Conservation (phyloP, 768 basidiomycete species). For the Calocera cornea region DNA sequence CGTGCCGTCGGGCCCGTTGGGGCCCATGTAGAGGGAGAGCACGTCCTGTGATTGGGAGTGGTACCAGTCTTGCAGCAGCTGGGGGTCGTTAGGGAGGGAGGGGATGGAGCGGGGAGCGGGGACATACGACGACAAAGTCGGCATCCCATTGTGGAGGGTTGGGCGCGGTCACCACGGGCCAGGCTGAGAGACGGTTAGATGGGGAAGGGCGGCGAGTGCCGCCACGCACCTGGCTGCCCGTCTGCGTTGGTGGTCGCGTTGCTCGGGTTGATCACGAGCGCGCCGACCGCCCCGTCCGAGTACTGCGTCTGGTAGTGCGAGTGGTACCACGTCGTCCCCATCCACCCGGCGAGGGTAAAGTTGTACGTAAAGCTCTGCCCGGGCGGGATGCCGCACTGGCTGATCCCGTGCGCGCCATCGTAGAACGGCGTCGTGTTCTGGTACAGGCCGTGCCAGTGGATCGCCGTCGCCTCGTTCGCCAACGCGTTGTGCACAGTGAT, state of each 20-base stretch:
- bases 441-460: conserved; percentile 17
- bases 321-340: conserved; percentile 10
- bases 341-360: conserved; percentile 7
- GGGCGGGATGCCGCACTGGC: conserved; percentile 15
- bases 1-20: conserved; percentile 10
- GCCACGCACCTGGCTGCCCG: neutral
- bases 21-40: neutral
- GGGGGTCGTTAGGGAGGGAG: neutral
- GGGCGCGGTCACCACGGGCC: neutral
- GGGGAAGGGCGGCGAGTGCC: neutral
- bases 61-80: conserved; percentile 4
- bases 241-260: conserved; percentile 4
- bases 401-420: conserved; percentile 13
- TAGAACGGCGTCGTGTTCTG: conserved; percentile 13
- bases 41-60: conserved; percentile 1
- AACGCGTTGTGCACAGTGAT: conserved; percentile 7
- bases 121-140: conserved; percentile 6
- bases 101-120: neutral
- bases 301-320: conserved; percentile 7
- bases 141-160: neutral
- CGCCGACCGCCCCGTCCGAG: conserved; percentile 12
- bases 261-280: conserved; percentile 12
- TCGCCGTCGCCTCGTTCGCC: conserved; percentile 4
- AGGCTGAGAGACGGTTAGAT: neutral
- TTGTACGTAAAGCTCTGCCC: conserved; percentile 9